Evolutionary conservation across 2,329 filamentous ascomycete species (phyloP), one percentile per base, ranked within the genome.

Genomic region (Beauveria brongniartii): DNA sequence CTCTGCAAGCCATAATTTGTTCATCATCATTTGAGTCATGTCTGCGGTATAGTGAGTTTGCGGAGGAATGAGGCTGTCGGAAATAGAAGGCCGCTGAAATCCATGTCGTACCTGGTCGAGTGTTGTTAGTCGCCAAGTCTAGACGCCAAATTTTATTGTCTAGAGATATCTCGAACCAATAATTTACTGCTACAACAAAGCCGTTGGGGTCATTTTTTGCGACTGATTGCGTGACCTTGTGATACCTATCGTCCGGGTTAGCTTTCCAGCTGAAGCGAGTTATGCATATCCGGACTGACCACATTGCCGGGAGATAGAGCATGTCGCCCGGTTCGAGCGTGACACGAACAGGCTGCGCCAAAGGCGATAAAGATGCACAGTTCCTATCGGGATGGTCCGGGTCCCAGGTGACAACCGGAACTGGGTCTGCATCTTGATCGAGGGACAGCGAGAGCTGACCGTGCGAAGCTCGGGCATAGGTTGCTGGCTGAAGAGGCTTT

Each of bases 291-390:
- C 9, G 6, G 28, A 70, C 79, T 71, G 64, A 89, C 90, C 90
- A 94, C 79, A 92, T 82, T 6, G 88, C 86, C 7, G 90, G 90
- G 34, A 94, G 75, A 73, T 94, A 94, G 18, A 94, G 72, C 85
- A 94, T 90, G 69, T 94, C 90, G 0, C 90, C 90, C 10, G 85
- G 81, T 1, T 86, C 72, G 3, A 94, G 73, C 0, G 86, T 89
- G 1, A 92, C 84, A n/a, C 81, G 77, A 64, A 91, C 67, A 7
- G 88, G 86, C 53, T 74, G 74, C 0, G 83, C 84, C 12, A 86
- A 75, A 41, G 73, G 67, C 1, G 87, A 90, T 66, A 87, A 89
- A 1, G 67, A 66, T 1, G 87, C 89, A 0, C 78, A 65, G 51
- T 79, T 75, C 16, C 69, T 62, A 0, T 69, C 70, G 0, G 85